Conservation (phyloP, 345 rosid genomes). For the Eutrema heterophyllum region DNA sequence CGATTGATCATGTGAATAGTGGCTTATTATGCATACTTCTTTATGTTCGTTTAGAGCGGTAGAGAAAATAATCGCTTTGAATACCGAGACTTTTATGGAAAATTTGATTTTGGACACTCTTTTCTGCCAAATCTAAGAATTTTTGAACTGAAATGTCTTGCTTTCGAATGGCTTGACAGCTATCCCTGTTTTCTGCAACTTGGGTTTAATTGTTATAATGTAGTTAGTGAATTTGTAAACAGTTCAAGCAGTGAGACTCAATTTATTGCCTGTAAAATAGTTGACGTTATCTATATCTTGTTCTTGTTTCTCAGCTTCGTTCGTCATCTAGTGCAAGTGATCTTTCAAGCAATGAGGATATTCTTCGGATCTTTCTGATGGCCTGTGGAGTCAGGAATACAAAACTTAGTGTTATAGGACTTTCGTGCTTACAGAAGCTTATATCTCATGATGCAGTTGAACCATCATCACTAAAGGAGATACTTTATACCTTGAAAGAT, state of each 20-base stretch:
- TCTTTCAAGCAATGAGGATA: constrained; percentile 76
- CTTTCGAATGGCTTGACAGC: background rate
- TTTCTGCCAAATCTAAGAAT: background rate
- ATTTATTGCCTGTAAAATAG: background rate
- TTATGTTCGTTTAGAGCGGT: background rate
- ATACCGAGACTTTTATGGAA: background rate
- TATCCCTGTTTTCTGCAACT: background rate
- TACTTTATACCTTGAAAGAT: constrained; percentile 74
- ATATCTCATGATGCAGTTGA: constrained; percentile 93
- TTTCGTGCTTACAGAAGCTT: constrained; percentile 91
- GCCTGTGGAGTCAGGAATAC: constrained; percentile 87
- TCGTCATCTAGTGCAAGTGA: constrained; percentile 78
- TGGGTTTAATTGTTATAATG: background rate
- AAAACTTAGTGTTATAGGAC: constrained; percentile 91
- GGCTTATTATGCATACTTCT: background rate
- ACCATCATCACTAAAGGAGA: constrained; percentile 75
- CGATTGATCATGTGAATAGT: background rate
- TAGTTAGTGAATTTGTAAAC: background rate
- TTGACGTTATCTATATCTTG: background rate
- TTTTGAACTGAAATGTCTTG: background rate
- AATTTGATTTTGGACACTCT: background rate
- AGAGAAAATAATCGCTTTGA: background rate
- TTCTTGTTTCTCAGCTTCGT: constrained; percentile 60
- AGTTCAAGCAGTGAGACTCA: constrained; percentile 5
- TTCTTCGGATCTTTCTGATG: constrained; percentile 77